These are phyloP conservation scores for Fomitopsis palustris DNA, from an alignment of 1,284 basidiomycete species.

Conservation along the genomic window DNA sequence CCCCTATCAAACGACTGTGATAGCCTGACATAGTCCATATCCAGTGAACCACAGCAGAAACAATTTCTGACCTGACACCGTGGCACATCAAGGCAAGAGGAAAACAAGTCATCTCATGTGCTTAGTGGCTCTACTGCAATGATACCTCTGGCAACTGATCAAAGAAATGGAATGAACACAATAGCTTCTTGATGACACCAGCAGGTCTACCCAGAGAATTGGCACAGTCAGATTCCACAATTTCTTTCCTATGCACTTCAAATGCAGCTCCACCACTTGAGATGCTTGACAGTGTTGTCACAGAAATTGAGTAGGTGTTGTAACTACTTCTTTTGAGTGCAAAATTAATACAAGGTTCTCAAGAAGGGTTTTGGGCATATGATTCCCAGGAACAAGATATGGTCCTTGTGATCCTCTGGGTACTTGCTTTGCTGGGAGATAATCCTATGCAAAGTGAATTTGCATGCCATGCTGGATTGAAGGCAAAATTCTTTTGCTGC, in stretches of 20 bases:
- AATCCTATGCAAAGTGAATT: constrained; percentile 47
- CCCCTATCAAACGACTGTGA: no score
- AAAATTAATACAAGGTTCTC: constrained; percentile 8
- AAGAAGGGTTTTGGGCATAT: constrained; percentile 33
- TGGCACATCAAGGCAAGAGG: constrained; percentile 6
- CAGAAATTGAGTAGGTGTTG: constrained; percentile 37
- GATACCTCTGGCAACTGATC: constrained; percentile 40
- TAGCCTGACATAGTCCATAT: no score
- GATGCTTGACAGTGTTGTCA: constrained; percentile 53
- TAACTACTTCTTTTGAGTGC: not conserved
- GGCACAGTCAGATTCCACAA: constrained; percentile 25
- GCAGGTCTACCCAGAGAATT: constrained; percentile 25
- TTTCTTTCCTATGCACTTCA: constrained; percentile 40
- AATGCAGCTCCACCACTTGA: constrained; percentile 38
- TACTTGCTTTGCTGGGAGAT: constrained; percentile 37
- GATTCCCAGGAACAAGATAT: constrained; percentile 26
- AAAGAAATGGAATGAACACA: constrained; percentile 45
- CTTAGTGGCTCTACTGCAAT: constrained; percentile 40
- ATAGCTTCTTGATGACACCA: constrained; percentile 32
- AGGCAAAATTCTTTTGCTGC: constrained; percentile 37
- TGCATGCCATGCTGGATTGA: constrained; percentile 37
- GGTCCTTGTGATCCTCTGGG: constrained; percentile 30
- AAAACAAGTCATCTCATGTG: constrained; percentile 17
- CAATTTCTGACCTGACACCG: no score
- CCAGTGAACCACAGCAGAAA: no score